Evolutionary conservation across 371 early-diverging fungal genomes (phyloP), one percentile per base, ranked within the genome.

Genomic region (Saksenaea vasiformis): DNA sequence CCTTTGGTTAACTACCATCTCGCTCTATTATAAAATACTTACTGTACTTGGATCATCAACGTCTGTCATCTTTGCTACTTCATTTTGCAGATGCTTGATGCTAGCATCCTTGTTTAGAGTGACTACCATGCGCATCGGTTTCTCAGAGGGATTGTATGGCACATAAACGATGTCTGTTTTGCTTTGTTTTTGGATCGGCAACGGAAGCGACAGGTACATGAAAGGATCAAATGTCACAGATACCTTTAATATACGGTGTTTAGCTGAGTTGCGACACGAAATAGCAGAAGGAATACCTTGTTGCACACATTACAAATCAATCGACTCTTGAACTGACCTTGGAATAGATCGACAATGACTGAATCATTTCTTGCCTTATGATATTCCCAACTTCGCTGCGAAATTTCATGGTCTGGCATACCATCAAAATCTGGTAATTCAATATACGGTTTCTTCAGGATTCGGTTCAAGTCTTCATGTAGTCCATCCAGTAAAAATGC

Each of bases 311-410:
- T 67, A 66, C 97, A 96, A 26, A 86, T 80, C 28, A 94, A 74
- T 1, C 87, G 86, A 31, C 88, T 87, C 67, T 89, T 92, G 68
- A 90, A 90, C 68, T 93, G 90, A 0, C 92, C 94, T 68, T 93
- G 93, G 67, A 95, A 95, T 10, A 91, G 69, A 67, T 93, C 92
- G 3, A 91, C 88, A 69, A 94, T 82, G 55, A 90, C 73, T 7
- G 90, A 89, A 62, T 87, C 85, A 64, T 90, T 90, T 51, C 89
- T 78, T 14, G 85, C 80, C 43, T 80, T 78, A 68, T 90, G 89
- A 58, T 84, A 75, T 35, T 81, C 58, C 90, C 90, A 91, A 51
- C 77, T 79, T 39, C 73, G 71, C 14, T 65, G 41, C 0, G 90
- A 87, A 27, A 86, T 82, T 34, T 85, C 87, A 1, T 74, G 73